Base-by-base conservation (phyloP, 306 rosid species). In the Arachis stenosperma region DNA sequence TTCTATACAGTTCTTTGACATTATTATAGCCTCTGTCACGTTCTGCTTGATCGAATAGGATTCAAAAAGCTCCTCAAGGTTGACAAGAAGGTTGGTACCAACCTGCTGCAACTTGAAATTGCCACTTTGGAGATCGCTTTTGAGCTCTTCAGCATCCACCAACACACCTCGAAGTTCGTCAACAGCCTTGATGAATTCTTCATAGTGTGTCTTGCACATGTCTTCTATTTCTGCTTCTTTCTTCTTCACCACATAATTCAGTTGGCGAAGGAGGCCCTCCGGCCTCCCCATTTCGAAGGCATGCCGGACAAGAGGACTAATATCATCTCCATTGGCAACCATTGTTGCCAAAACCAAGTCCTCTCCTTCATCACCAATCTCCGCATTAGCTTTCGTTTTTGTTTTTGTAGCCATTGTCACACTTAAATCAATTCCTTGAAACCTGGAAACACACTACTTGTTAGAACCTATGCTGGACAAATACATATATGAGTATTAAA, bases 121-220 rank as follows among this genome's bases (percentile, higher is more conserved):
- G 77, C 88, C 99, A 75, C 86, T 87, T 7, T 96, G 92, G 30
- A 94, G 90, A n/a, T 91, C 96, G 15, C 91, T 85, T 84, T 94
- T 91, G 46, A 94, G 87, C 82, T 94, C 97, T 76, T 94, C 99
- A 0, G 99, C 99, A 67, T 91, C 99, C 51, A 91, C 97, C 72
- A 94, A 70, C 74, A 94, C 93, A 0, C 97, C 97, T 2, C 96
- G 90, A 72, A 94, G 97, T 78, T 94, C 99, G 15, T 94, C 97
- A n/a, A 94, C 99, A 0, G 99, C 99, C 12, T 79, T 86, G 67
- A 94, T 94, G 86, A 94, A 94, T 80, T 94, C 96, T 86, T 94
- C 99, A 22, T 94, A 94, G 70, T 94, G 97, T 2, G 91, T 94
- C 88, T 94, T 94, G 86, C 99, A 94, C 78, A 94, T 89, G n/a